Evolutionary conservation across 129 eudicot genomes (phyloP).

Genomic region (Artemisia annua): DNA sequence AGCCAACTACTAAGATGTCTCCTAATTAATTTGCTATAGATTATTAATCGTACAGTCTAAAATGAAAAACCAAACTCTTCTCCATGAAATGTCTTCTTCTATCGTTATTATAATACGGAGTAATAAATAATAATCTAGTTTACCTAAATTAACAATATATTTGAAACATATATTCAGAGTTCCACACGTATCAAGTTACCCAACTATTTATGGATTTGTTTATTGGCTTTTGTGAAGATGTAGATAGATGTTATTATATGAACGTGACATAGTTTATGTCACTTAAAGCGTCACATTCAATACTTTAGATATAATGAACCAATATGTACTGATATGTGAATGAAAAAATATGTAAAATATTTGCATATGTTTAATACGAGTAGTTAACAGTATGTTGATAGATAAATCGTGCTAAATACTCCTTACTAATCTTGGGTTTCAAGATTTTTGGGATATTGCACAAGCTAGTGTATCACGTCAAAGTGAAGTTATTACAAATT

Average conservation of each 20-base stretch:
- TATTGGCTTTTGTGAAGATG: background rate
- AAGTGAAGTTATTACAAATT: background rate
- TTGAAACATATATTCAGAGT: background rate
- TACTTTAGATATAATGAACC: background rate
- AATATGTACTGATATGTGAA: background rate
- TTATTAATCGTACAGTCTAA: constrained; percentile 16
- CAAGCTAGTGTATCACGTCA: background rate
- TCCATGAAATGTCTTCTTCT: constrained; percentile 29
- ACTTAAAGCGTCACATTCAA: constrained; percentile 9
- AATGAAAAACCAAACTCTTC: constrained; percentile 25
- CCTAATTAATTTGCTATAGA: constrained; percentile 27
- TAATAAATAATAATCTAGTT: constrained; percentile 1
- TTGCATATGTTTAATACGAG: too few relatives aligned
- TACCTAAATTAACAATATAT: background rate
- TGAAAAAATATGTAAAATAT: background rate
- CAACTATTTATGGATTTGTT: background rate
- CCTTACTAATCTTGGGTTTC: too few relatives aligned
- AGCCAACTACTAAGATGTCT: constrained; percentile 39
- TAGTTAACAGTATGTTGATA: background rate
- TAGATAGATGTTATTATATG: background rate
- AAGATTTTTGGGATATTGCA: too few relatives aligned
- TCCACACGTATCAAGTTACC: background rate
- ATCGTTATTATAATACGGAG: constrained; percentile 13
- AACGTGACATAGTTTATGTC: constrained; percentile 11
- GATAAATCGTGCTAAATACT: background rate